Conservation (phyloP, 1,284 basidiomycete genomes). For the Pyrrhoderma noxium region DNA sequence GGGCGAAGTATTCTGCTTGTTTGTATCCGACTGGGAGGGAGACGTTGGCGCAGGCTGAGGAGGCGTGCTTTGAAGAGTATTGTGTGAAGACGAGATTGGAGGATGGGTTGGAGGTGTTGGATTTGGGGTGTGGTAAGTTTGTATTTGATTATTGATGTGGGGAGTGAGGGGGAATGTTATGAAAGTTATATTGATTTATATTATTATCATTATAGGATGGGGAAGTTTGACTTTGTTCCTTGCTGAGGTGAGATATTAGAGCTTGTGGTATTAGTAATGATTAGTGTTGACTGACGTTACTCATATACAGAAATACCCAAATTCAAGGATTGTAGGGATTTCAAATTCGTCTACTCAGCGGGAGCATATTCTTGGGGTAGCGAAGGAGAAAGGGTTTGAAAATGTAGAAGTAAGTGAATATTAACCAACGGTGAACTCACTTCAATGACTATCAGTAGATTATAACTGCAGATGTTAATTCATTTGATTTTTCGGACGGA, state of each 20-base stretch:
- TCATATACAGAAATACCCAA: constrained; percentile 54
- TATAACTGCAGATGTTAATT: constrained; percentile 69
- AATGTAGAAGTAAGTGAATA: constrained; percentile 46
- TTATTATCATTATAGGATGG: constrained; percentile 43
- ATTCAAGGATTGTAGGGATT: constrained; percentile 55
- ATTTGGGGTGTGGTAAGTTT: constrained; percentile 61
- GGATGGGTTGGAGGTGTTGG: constrained; percentile 63
- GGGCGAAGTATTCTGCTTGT: constrained; percentile 68
- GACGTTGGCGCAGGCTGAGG: constrained; percentile 62
- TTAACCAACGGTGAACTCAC: not conserved
- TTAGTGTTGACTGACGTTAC: not conserved
- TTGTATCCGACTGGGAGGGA: constrained; percentile 62
- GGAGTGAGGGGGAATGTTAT: not conserved
- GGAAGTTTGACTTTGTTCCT: constrained; percentile 66
- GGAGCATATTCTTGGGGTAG: constrained; percentile 51
- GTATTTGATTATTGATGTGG: too few relatives aligned
- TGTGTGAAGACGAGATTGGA: constrained; percentile 59
- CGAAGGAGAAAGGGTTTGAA: constrained; percentile 44
- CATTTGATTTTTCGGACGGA: constrained; percentile 48
- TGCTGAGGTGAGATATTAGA: constrained; percentile 42
- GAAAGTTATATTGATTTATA: not conserved
- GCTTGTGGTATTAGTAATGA: not conserved
- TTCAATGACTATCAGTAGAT: constrained; percentile 31
- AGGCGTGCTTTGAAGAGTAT: constrained; percentile 64
- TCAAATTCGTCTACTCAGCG: constrained; percentile 74